These are phyloP conservation scores for Silene uniflora DNA, from an alignment of 148 eudicot genomes.

Conservation along the genomic window DNA sequence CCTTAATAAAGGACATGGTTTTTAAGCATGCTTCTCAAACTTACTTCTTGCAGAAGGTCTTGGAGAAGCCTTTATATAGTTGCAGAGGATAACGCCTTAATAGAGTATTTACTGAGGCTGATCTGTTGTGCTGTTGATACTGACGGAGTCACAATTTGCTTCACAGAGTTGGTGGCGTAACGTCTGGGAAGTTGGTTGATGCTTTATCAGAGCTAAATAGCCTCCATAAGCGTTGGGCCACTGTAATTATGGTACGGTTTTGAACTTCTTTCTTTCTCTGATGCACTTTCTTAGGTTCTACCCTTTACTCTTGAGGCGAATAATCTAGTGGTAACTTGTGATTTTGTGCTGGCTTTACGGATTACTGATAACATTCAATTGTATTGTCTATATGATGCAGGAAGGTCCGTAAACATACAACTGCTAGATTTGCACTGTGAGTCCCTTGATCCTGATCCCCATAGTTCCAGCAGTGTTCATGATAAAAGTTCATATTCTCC, in stretches of 20 bases:
- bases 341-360: background rate
- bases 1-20: conserved; percentile 29
- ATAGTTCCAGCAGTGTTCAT: conserved; percentile 29
- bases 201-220: conserved; percentile 45
- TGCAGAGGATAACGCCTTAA: too few relatives aligned
- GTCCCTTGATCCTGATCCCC: conserved; percentile 57
- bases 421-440: conserved; percentile 74
- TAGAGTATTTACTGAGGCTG: background rate
- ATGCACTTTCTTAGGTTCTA: background rate
- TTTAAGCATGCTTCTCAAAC: conserved; percentile 44
- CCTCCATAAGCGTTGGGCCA: conserved; percentile 43
- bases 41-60: conserved; percentile 60
- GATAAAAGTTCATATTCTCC: conserved; percentile 27
- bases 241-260: conserved; percentile 57
- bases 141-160: conserved; percentile 1
- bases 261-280: background rate
- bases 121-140: conserved; percentile 15
- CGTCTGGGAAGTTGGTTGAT: conserved; percentile 35
- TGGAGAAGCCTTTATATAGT: background rate
- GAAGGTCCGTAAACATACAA: conserved; percentile 46
- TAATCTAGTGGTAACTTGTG: background rate
- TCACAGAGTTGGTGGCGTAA: conserved; percentile 39
- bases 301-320: background rate
- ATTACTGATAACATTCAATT: conserved; percentile 27
- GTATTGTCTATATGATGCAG: conserved; percentile 86